These are phyloP conservation scores for Syzygium aromaticum DNA, from an alignment of 345 rosid genomes.

Conservation along the genomic window DNA sequence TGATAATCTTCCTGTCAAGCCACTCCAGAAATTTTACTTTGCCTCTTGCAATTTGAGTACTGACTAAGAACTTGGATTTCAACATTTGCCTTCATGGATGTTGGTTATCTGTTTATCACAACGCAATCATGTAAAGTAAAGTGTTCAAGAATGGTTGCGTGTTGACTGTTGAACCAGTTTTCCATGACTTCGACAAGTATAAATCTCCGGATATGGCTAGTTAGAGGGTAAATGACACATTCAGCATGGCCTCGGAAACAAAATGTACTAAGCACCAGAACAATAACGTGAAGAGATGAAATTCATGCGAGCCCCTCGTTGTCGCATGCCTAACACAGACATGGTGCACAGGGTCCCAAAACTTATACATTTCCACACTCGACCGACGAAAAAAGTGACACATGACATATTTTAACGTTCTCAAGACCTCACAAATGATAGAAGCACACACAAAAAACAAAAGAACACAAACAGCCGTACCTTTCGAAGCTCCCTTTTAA, in stretches of 20 bases:
- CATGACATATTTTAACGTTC: background rate
- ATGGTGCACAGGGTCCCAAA: background rate
- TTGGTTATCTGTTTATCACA: background rate
- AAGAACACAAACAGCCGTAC: slow-evolving; percentile 12
- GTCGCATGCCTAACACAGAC: background rate
- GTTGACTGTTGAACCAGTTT: background rate
- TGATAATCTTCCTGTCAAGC: background rate
- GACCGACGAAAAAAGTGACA: background rate
- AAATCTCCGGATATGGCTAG: background rate
- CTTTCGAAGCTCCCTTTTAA: slow-evolving; percentile 91
- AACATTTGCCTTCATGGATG: background rate
- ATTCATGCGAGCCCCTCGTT: background rate
- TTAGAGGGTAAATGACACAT: background rate
- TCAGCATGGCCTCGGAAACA: background rate
- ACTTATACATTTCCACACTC: background rate
- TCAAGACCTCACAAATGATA: slow-evolving; percentile 10
- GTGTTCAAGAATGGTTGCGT: background rate
- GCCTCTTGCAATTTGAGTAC: background rate
- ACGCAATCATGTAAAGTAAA: background rate
- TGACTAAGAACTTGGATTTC: background rate
- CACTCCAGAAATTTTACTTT: background rate
- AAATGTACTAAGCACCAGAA: background rate
- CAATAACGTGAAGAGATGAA: background rate
- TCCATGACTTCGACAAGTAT: background rate
- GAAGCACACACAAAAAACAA: background rate